These are phyloP conservation scores for Lactuca saligna DNA, from an alignment of 129 eudicot genomes.

Conservation along the genomic window DNA sequence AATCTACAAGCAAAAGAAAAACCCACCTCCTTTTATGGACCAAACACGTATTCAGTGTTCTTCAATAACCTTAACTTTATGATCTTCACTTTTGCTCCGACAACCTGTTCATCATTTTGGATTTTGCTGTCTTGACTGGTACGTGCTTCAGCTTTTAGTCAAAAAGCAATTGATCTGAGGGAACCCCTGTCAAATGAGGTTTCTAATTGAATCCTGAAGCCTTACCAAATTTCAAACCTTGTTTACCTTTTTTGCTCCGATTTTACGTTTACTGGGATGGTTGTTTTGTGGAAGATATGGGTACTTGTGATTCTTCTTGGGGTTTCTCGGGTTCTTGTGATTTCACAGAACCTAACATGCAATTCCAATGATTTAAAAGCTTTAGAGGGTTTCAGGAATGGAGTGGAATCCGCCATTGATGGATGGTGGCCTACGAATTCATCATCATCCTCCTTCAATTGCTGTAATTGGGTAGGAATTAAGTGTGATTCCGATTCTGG, in stretches of 20 bases:
- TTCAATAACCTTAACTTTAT: conserved; percentile 7
- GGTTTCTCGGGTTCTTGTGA: conserved; percentile 28
- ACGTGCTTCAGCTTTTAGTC: conserved; percentile 5
- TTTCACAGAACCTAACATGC: conserved; percentile 50
- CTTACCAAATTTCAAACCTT: neutral
- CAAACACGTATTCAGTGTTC: conserved; percentile 24
- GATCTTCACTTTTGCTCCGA: conserved; percentile 12
- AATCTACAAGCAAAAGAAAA: conserved; percentile 1
- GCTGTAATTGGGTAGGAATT: conserved; percentile 65
- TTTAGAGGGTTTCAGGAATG: conserved; percentile 32
- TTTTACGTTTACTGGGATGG: conserved; percentile 13
- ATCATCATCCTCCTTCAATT: conserved; percentile 36
- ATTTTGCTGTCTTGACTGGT: conserved; percentile 16
- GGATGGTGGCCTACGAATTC: conserved; percentile 28
- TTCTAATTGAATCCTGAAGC: conserved; percentile 4
- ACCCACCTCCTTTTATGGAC: conserved; percentile 20
- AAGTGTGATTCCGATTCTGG: conserved; percentile 42
- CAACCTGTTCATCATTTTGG: conserved; percentile 11
- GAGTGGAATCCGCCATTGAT: conserved; percentile 40
- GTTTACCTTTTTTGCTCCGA: neutral
- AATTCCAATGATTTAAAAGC: conserved; percentile 49
- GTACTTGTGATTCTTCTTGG: conserved; percentile 18
- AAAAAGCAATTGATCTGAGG: conserved; percentile 21
- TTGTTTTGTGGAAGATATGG: conserved; percentile 14
- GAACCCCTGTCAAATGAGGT: conserved; percentile 11